A percentile compares a stretch with the other conserved stretches of the same genome.
phyloP scores from a whole-genome alignment of 495 filamentous ascomycete genomes.

The Neurospora intermedia region DNA sequence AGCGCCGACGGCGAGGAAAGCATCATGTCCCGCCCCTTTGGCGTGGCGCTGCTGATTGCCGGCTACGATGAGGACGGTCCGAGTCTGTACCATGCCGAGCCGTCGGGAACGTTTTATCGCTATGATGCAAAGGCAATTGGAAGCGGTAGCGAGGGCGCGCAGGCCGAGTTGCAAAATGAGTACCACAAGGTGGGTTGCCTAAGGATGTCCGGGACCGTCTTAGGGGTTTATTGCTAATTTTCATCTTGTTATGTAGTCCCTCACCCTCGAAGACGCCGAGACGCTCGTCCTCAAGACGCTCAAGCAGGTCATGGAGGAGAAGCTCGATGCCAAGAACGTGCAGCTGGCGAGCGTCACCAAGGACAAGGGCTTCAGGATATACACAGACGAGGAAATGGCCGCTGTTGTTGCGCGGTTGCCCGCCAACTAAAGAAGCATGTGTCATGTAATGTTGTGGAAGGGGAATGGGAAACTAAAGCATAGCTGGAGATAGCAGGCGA shows the following conservation, averaged over 20 bases:
- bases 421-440: slow-evolving; percentile 31
- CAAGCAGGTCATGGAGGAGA: slow-evolving; percentile 99
- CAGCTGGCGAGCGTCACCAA: slow-evolving; percentile 96
- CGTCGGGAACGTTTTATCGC: slow-evolving; percentile 94
- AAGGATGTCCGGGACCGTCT: too few relatives aligned
- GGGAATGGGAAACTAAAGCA: not conserved
- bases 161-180: slow-evolving; percentile 96
- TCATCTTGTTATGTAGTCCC: slow-evolving; percentile 32
- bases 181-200: slow-evolving; percentile 63
- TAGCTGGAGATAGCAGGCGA: not conserved
- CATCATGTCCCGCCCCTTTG: slow-evolving; percentile 94
- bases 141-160: slow-evolving; percentile 89
- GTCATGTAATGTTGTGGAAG: not conserved
- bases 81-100: slow-evolving; percentile 94
- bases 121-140: slow-evolving; percentile 99
- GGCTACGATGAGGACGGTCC: slow-evolving; percentile 96
- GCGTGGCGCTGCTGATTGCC: slow-evolving; percentile 91
- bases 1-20: slow-evolving; percentile 96
- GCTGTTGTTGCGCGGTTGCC: slow-evolving; percentile 67
- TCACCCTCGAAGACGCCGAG: slow-evolving; percentile 89
- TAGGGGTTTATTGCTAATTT: too few relatives aligned
- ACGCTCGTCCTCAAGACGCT: slow-evolving; percentile 92
- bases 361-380: slow-evolving; percentile 95
- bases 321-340: slow-evolving; percentile 95
- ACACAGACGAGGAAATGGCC: slow-evolving; percentile 94